Evolutionary conservation across 331 rosid genomes (phyloP).

Genomic region (Cydonia oblonga): DNA sequence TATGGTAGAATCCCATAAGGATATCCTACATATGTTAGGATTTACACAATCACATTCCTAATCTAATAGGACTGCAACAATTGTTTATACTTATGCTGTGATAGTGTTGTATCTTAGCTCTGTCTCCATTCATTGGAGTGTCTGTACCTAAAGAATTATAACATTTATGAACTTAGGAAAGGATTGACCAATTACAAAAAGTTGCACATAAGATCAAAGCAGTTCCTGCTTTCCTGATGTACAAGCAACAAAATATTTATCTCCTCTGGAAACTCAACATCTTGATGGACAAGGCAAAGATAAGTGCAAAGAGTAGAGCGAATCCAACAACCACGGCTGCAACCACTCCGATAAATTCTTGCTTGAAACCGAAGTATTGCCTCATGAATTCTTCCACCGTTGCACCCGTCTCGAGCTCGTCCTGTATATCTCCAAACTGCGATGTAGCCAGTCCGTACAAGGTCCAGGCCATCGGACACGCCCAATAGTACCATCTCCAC

Average conservation of each 20-base stretch:
- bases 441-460: slow-evolving; percentile 39
- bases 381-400: slow-evolving; percentile 28
- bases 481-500: slow-evolving; percentile 31
- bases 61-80: too few species aligned
- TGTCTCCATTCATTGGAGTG: too few species aligned
- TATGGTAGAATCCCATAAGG: too few species aligned
- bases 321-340: slow-evolving; percentile 27
- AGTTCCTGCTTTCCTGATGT: neutral
- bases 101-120: too few species aligned
- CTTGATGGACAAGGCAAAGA: slow-evolving; percentile 23
- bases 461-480: slow-evolving; percentile 34
- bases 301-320: slow-evolving; percentile 16
- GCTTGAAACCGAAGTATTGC: slow-evolving; percentile 31
- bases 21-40: too few species aligned
- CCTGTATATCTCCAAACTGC: slow-evolving; percentile 32
- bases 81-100: neutral
- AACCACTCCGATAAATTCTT: slow-evolving; percentile 20
- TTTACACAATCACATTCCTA: too few species aligned
- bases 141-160: too few species aligned
- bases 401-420: neutral
- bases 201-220: neutral
- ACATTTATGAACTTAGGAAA: neutral
- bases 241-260: neutral
- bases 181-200: neutral
- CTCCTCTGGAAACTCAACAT: slow-evolving; percentile 25